Conservation (phyloP, 495 filamentous ascomycete genomes). For the Sabuloglossum arenarium region DNA sequence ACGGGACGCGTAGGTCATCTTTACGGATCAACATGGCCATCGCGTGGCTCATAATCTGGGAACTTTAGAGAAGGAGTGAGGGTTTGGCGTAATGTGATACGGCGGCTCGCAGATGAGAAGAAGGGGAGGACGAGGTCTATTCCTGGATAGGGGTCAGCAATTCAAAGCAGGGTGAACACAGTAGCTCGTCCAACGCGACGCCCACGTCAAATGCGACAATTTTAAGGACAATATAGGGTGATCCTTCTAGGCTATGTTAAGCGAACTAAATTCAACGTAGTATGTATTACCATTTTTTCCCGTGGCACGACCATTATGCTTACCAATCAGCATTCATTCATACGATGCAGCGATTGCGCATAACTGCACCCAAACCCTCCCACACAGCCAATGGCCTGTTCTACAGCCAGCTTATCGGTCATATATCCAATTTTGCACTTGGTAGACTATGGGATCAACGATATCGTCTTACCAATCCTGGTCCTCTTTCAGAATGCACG, state of each 20-base stretch:
- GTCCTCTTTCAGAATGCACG: not conserved
- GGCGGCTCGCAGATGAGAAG: no score
- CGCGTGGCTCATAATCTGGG: slow-evolving; percentile 14
- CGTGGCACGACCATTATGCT: no score
- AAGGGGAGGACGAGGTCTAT: no score
- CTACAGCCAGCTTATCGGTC: not conserved
- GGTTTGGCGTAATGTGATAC: not conserved
- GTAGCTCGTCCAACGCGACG: no score
- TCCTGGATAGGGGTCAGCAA: no score
- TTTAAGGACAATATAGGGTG: no score
- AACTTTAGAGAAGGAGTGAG: slow-evolving; percentile 9
- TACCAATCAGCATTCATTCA: no score
- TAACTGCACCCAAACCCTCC: not conserved
- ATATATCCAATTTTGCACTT: not conserved
- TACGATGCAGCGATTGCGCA: not conserved
- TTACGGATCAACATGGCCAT: slow-evolving; percentile 15
- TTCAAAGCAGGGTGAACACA: no score
- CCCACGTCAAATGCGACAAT: no score
- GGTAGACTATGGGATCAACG: not conserved
- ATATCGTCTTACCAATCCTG: not conserved
- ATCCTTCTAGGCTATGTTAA: no score
- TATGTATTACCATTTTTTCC: no score
- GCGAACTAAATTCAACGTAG: no score
- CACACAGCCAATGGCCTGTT: not conserved
- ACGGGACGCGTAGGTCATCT: slow-evolving; percentile 15